A percentile compares a stretch with the other conserved stretches of the same genome.
Conservation (phyloP, 2,329 filamentous ascomycete genomes). For the Colletotrichum caudatum region DNA sequence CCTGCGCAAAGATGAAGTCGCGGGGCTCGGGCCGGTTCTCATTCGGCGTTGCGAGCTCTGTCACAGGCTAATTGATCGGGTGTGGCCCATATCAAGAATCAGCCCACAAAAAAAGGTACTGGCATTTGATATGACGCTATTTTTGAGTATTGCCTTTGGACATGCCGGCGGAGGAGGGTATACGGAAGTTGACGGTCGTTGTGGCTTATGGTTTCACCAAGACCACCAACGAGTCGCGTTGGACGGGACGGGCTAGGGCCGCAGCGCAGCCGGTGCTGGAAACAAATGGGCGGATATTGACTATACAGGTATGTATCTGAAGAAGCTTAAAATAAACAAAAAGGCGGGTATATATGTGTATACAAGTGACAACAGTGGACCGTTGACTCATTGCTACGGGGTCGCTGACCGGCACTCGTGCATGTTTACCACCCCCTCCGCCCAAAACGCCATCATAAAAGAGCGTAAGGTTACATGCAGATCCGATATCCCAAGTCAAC, state of each 20-base stretch:
- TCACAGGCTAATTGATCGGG: neutral
- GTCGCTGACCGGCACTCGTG: neutral
- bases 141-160: neutral
- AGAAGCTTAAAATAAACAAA: neutral
- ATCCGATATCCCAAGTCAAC: neutral
- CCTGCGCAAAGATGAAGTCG: neutral
- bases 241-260: neutral
- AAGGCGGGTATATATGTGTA: neutral
- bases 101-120: neutral
- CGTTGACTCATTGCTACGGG: neutral
- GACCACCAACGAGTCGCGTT: neutral
- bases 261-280: neutral
- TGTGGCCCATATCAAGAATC: neutral
- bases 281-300: neutral
- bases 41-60: neutral
- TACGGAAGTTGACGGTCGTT: neutral
- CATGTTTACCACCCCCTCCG: too few species aligned
- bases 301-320: too few species aligned
- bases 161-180: neutral
- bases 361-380: neutral
- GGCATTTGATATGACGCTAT: neutral
- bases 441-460: neutral
- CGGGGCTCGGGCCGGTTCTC: neutral
- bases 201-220: neutral
- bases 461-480: neutral